A percentile compares a stretch with the other conserved stretches of the same genome.
Evolutionary conservation across 169 alveolate genomes (phyloP).

Genomic region (Eimeria necatrix): DNA sequence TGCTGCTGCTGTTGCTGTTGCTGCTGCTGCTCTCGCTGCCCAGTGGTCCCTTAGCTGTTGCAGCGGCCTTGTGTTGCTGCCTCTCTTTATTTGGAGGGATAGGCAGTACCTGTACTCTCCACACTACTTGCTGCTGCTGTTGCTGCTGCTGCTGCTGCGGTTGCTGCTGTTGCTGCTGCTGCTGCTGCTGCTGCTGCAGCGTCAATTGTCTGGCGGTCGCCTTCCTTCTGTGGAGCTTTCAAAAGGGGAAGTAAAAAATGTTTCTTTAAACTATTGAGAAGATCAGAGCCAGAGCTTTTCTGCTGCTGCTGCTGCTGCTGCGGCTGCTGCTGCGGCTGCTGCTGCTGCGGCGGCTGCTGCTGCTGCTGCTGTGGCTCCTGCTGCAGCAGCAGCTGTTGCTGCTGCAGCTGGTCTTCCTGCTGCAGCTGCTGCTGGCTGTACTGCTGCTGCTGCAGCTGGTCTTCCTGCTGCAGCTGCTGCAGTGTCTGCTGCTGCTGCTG

Average conservation of each 20-base stretch:
- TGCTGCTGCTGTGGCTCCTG: not conserved
- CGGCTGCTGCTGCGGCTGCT: not conserved
- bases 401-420: slow-evolving; percentile 1
- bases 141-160: not conserved
- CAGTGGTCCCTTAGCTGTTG: no score
- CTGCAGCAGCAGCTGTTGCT: slow-evolving; percentile 6
- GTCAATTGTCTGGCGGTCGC: no score
- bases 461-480: slow-evolving; percentile 18
- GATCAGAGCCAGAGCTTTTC: no score
- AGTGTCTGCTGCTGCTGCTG: not conserved
- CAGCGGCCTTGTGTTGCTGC: no score
- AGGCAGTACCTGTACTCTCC: no score
- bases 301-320: slow-evolving; percentile 28
- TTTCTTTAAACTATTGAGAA: no score
- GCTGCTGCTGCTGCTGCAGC: slow-evolving; percentile 33
- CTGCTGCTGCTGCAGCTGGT: no score
- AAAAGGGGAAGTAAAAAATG: no score
- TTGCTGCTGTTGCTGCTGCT: not conserved
- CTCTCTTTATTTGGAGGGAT: no score
- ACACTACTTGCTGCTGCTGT: not conserved
- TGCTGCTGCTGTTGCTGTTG: no score
- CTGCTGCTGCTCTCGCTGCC: no score
- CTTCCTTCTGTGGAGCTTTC: no score
- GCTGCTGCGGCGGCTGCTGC: not conserved
- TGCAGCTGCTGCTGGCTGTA: slow-evolving; percentile 21